Percentiles rank a stretch among this genome's conserved stretches.
These are phyloP conservation scores for Solanum sparsipilum DNA, from an alignment of 257 asterid species.

Conservation along the genomic window DNA sequence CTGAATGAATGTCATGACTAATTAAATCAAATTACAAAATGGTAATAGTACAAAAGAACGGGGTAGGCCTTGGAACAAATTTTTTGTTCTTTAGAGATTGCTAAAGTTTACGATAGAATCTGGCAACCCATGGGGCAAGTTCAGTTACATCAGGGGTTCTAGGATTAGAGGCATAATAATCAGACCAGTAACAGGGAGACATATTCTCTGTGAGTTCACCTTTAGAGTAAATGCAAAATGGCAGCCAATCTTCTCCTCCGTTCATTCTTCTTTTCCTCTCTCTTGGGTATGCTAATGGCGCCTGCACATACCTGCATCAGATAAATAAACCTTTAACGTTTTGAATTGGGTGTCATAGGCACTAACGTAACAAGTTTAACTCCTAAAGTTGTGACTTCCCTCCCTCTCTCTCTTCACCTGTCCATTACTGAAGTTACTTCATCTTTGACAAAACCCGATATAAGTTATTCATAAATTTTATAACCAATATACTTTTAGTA, in stretches of 20 bases:
- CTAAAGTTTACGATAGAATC: conserved; percentile 31
- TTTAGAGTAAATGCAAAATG: conserved; percentile 47
- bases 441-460: background rate
- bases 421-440: background rate
- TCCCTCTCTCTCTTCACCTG: background rate
- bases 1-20: background rate
- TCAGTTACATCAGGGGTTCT: conserved; percentile 54
- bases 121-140: conserved; percentile 88
- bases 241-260: conserved; percentile 82
- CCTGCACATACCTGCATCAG: conserved; percentile 65
- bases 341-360: background rate
- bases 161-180: conserved; percentile 55
- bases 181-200: conserved; percentile 72
- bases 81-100: background rate
- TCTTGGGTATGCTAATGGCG: conserved; percentile 82
- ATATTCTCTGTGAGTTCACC: conserved; percentile 36
- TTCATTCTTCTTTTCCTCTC: conserved; percentile 71
- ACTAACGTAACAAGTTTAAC: background rate
- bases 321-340: background rate
- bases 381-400: background rate
- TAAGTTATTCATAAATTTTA: background rate
- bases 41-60: background rate
- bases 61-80: background rate
- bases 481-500: background rate
- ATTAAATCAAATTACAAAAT: background rate